Conservation (phyloP, 2,329 filamentous ascomycete genomes). For the Cyphellophora attinorum region DNA sequence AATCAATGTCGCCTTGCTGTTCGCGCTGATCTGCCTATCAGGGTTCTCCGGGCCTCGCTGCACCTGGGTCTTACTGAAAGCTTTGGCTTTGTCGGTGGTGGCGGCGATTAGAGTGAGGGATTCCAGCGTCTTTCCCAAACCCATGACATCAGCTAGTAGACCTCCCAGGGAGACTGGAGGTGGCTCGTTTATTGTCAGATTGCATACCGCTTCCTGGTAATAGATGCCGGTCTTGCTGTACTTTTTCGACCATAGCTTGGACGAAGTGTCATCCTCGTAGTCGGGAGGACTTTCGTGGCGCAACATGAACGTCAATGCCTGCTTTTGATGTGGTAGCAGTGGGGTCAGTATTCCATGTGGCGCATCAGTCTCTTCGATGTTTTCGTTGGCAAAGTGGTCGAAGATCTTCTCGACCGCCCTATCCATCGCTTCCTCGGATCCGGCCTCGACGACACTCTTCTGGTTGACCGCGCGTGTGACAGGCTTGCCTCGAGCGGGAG, state of each 20-base stretch:
- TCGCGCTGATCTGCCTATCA: slow-evolving; percentile 43
- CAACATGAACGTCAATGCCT: slow-evolving; percentile 79
- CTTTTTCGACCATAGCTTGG: slow-evolving; percentile 68
- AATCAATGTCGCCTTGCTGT: slow-evolving; percentile 72
- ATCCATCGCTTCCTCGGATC: slow-evolving; percentile 62
- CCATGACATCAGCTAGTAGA: slow-evolving; percentile 79
- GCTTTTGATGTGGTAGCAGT: slow-evolving; percentile 77
- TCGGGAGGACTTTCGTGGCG: slow-evolving; percentile 60
- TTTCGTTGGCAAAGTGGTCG: slow-evolving; percentile 62
- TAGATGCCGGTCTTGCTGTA: slow-evolving; percentile 46
- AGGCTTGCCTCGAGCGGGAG: no score
- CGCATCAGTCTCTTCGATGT: slow-evolving; percentile 63
- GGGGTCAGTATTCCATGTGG: slow-evolving; percentile 46
- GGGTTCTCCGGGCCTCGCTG: slow-evolving; percentile 21
- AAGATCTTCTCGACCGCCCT: slow-evolving; percentile 81
- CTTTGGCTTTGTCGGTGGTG: slow-evolving; percentile 51
- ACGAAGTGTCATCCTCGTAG: slow-evolving; percentile 50
- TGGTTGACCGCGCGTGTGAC: no score
- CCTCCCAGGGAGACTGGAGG: slow-evolving; percentile 63
- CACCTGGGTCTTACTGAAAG: slow-evolving; percentile 46
- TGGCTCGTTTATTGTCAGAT: slow-evolving; percentile 48
- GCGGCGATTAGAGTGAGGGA: slow-evolving; percentile 68
- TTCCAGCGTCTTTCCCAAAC: slow-evolving; percentile 70
- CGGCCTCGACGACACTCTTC: no score
- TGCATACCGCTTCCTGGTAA: slow-evolving; percentile 82